Evolutionary conservation across 495 filamentous ascomycete genomes (phyloP).

Genomic region (Neurospora sp.): DNA sequence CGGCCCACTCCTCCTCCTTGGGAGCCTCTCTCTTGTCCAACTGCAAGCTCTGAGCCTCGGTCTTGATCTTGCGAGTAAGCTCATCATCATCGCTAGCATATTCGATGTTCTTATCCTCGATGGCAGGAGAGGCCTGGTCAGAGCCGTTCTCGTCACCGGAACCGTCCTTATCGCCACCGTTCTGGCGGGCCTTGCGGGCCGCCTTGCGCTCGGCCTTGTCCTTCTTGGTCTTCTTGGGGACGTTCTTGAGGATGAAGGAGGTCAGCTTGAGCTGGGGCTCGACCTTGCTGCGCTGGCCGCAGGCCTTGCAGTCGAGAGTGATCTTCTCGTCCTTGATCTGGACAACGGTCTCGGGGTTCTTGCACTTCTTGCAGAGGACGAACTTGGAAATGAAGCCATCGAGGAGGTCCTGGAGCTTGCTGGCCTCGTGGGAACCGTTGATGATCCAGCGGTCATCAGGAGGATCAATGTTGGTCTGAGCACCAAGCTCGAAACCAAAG

Average conservation of each 20-base stretch:
- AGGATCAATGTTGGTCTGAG: slow-evolving; percentile 95
- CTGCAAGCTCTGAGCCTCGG: slow-evolving; percentile 65
- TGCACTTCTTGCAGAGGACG: slow-evolving; percentile 98
- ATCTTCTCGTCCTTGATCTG: slow-evolving; percentile 87
- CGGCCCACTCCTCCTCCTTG: slow-evolving; percentile 85
- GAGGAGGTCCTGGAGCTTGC: slow-evolving; percentile 95
- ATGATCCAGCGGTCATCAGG: slow-evolving; percentile 99
- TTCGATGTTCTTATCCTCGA: slow-evolving; percentile 53
- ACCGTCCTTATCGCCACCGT: slow-evolving; percentile 51
- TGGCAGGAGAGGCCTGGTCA: slow-evolving; percentile 57
- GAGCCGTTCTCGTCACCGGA: slow-evolving; percentile 61
- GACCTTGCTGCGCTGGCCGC: slow-evolving; percentile 82
- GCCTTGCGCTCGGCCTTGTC: slow-evolving; percentile 90
- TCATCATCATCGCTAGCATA: slow-evolving; percentile 87
- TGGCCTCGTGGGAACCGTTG: slow-evolving; percentile 92
- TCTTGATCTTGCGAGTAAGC: slow-evolving; percentile 79
- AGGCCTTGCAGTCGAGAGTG: slow-evolving; percentile 94
- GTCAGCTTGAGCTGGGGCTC: slow-evolving; percentile 91
- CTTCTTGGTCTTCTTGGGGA: slow-evolving; percentile 82
- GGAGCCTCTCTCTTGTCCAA: slow-evolving; percentile 40
- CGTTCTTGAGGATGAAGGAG: slow-evolving; percentile 94
- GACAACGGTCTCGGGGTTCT: slow-evolving; percentile 97
- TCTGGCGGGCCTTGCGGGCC: slow-evolving; percentile 72
- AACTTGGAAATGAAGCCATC: slow-evolving; percentile 98
- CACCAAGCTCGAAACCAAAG: slow-evolving; percentile 97